phyloP scores from a whole-genome alignment of 2,329 filamentous ascomycete species.

The Aspergillus awamori region DNA sequence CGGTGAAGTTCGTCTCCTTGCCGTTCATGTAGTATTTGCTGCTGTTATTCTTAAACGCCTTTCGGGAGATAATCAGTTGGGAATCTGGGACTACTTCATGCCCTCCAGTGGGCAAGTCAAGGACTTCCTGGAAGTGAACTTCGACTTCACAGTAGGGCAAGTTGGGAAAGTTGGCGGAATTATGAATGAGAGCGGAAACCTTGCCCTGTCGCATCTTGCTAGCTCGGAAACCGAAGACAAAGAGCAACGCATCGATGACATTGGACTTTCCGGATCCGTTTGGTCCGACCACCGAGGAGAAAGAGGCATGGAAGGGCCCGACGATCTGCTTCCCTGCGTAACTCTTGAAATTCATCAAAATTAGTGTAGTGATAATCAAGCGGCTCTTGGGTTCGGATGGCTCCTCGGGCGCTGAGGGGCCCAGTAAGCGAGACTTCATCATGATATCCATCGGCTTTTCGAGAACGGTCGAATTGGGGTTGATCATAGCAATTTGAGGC shows the following conservation, averaged over 20 bases:
- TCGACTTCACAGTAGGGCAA: conserved; percentile 92
- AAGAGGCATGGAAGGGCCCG: conserved; percentile 93
- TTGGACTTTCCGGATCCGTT: conserved; percentile 99
- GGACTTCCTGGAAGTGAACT: conserved; percentile 93
- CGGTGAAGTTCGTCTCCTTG: conserved; percentile 86
- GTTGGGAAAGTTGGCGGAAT: conserved; percentile 83
- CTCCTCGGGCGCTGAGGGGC: conserved; percentile 67
- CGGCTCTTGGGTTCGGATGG: conserved; percentile 77
- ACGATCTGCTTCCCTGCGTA: conserved; percentile 95
- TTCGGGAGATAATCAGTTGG: conserved; percentile 82
- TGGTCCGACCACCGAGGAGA: conserved; percentile 95
- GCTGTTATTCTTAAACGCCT: conserved; percentile 95
- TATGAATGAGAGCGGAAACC: conserved; percentile 96
- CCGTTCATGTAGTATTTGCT: conserved; percentile 98
- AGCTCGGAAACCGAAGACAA: conserved; percentile 98
- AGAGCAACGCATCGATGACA: conserved; percentile 95
- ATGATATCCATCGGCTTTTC: conserved; percentile 95
- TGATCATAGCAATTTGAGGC: conserved; percentile 63
- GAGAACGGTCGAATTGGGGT: conserved; percentile 73
- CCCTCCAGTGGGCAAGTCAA: conserved; percentile 78
- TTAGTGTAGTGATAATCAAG: conserved; percentile 88
- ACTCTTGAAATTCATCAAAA: conserved; percentile 97
- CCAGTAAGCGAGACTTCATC: conserved; percentile 76
- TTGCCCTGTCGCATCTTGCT: conserved; percentile 99
- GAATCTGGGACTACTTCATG: conserved; percentile 80